Percentiles rank a stretch among this genome's conserved stretches.
phyloP scores from a whole-genome alignment of 2,329 filamentous ascomycete genomes.

The Penicillium sp. region DNA sequence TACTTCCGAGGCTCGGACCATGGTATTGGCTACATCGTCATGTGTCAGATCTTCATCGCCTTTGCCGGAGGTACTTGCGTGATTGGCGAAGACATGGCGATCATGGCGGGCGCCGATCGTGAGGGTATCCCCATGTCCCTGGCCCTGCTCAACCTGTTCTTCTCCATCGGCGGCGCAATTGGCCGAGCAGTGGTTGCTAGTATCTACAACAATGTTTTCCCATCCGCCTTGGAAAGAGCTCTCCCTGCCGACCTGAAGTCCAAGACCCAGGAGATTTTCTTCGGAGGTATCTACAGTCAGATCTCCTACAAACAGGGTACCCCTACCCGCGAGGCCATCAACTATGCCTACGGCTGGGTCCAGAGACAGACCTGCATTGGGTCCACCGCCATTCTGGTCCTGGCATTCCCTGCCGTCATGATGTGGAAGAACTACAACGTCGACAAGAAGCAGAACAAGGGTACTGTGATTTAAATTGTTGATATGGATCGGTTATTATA shows the following conservation, averaged over 20 bases:
- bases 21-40: conserved; percentile 48
- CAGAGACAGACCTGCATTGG: conserved; percentile 36
- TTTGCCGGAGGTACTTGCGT: conserved; percentile 51
- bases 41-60: conserved; percentile 54
- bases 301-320: conserved; percentile 28
- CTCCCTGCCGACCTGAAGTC: conserved; percentile 37
- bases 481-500: neutral
- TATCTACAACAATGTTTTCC: conserved; percentile 57
- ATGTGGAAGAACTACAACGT: conserved; percentile 39
- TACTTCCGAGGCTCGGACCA: conserved; percentile 49
- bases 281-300: conserved; percentile 27
- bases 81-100: conserved; percentile 53
- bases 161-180: conserved; percentile 33
- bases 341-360: conserved; percentile 36
- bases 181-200: conserved; percentile 28
- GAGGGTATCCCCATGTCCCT: conserved; percentile 48
- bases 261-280: conserved; percentile 23
- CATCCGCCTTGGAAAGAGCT: conserved; percentile 40
- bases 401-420: conserved; percentile 32
- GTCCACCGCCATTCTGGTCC: conserved; percentile 29
- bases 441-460: conserved; percentile 39
- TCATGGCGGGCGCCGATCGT: conserved; percentile 52
- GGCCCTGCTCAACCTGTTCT: conserved; percentile 33
- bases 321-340: conserved; percentile 30
- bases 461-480: conserved; percentile 22